These are phyloP conservation scores for Pythium sp. DNA, from an alignment of 352 stramenopile genomes.

Conservation along the genomic window DNA sequence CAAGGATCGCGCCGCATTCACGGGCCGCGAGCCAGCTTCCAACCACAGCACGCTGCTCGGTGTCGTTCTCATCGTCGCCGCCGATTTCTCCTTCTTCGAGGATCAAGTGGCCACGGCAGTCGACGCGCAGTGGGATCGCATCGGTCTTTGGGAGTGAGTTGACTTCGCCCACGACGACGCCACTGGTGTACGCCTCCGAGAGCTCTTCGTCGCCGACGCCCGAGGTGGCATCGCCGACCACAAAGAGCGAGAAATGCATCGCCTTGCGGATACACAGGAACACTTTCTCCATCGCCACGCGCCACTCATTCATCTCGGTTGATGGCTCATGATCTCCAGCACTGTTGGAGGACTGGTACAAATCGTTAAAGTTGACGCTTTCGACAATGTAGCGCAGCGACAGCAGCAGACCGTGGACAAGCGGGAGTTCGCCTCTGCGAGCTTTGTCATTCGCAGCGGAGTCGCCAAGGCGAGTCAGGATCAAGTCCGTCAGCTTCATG, in stretches of 20 bases:
- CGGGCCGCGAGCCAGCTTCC: constrained; percentile 85
- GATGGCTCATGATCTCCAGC: constrained; percentile 9
- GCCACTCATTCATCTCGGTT: constrained; percentile 31
- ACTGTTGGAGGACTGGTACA: constrained; percentile 10
- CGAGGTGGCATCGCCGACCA: constrained; percentile 74
- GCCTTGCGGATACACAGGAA: constrained; percentile 55
- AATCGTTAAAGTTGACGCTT: constrained; percentile 38
- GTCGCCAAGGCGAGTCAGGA: constrained; percentile 38
- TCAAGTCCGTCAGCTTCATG: constrained; percentile 51
- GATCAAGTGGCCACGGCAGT: constrained; percentile 80
- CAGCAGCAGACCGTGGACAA: constrained; percentile 78
- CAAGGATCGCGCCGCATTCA: constrained; percentile 76
- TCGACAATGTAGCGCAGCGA: constrained; percentile 78
- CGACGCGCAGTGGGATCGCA: constrained; percentile 59
- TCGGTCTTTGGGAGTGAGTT: constrained; percentile 47
- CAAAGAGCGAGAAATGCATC: constrained; percentile 61
- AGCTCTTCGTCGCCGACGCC: constrained; percentile 61
- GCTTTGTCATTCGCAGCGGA: constrained; percentile 30
- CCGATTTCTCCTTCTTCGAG: constrained; percentile 44
- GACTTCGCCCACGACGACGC: constrained; percentile 67
- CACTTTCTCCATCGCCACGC: constrained; percentile 38
- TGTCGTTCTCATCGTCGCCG: constrained; percentile 45
- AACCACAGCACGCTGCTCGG: constrained; percentile 76
- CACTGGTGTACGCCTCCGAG: constrained; percentile 52
- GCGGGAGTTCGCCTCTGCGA: constrained; percentile 47